Evolutionary conservation across 2,329 filamentous ascomycete genomes (phyloP).

Genomic region (Aureobasidium sp.): DNA sequence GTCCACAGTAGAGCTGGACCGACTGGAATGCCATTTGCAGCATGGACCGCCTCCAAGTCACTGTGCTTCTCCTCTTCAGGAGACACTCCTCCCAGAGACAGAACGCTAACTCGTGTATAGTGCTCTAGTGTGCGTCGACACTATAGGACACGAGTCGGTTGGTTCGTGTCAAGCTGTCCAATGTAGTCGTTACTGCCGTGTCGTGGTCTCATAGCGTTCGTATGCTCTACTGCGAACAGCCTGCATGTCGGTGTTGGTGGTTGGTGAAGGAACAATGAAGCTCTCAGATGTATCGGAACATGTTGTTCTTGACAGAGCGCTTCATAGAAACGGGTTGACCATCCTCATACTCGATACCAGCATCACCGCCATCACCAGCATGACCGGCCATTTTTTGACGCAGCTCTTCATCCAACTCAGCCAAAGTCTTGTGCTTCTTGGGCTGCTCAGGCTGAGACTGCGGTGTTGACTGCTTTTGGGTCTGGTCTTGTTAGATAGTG

Average conservation of each 20-base stretch:
- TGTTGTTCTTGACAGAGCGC: conserved; percentile 65
- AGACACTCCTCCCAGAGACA: no score
- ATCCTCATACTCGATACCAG: conserved; percentile 69
- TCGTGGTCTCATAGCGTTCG: neutral
- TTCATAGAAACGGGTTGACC: conserved; percentile 68
- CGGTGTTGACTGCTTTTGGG: neutral
- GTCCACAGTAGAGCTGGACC: neutral
- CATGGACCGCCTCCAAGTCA: neutral
- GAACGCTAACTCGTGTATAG: neutral
- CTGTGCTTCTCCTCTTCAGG: neutral
- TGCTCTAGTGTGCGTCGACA: neutral
- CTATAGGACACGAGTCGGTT: neutral
- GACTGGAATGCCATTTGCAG: neutral
- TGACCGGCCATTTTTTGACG: conserved; percentile 57
- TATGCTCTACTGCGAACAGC: neutral
- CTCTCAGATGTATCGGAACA: conserved; percentile 62
- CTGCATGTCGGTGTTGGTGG: neutral
- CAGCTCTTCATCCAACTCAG: conserved; percentile 61
- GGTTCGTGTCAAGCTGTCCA: neutral
- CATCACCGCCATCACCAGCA: conserved; percentile 57
- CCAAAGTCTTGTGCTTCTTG: conserved; percentile 46
- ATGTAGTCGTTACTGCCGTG: no score
- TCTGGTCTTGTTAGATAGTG: neutral
- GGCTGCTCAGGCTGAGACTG: neutral
- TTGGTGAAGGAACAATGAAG: neutral